A percentile compares a stretch with the other conserved stretches of the same genome.
Conservation (phyloP, 345 rosid genomes). For the Trapa incisa region DNA sequence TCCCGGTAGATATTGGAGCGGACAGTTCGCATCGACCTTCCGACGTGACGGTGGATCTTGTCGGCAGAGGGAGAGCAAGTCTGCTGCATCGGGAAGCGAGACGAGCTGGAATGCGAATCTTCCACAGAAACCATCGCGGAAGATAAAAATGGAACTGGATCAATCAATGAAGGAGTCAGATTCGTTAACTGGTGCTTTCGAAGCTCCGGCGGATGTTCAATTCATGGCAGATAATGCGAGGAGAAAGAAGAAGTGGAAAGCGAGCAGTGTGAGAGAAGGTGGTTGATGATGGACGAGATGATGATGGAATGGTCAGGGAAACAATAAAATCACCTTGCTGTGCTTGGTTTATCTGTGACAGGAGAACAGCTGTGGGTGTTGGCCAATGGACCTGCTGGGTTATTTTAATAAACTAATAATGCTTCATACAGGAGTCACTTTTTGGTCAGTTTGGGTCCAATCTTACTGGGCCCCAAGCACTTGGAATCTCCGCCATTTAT, state of each 20-base stretch:
- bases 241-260: constrained; percentile 1
- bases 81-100: constrained; percentile 44
- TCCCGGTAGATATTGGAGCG: constrained; percentile 51
- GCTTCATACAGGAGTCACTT: neutral
- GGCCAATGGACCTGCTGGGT: neutral
- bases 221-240: constrained; percentile 15
- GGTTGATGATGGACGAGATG: neutral
- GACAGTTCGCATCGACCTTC: constrained; percentile 85
- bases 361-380: neutral
- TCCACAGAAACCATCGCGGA: constrained; percentile 52
- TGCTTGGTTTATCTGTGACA: neutral
- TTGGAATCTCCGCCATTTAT: neutral
- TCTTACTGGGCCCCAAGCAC: neutral
- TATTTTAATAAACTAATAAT: neutral
- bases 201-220: neutral
- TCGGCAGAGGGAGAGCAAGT: constrained; percentile 24
- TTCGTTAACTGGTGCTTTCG: neutral
- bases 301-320: neutral
- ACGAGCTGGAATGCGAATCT: constrained; percentile 48
- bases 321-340: neutral
- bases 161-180: neutral
- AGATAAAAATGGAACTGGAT: neutral
- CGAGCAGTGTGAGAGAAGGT: neutral
- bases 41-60: constrained; percentile 43
- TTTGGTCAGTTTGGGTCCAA: neutral